A percentile compares a stretch with the other conserved stretches of the same genome.
Conservation (phyloP, 1,284 basidiomycete species). For the Pseudozyma tsukubaensis region DNA sequence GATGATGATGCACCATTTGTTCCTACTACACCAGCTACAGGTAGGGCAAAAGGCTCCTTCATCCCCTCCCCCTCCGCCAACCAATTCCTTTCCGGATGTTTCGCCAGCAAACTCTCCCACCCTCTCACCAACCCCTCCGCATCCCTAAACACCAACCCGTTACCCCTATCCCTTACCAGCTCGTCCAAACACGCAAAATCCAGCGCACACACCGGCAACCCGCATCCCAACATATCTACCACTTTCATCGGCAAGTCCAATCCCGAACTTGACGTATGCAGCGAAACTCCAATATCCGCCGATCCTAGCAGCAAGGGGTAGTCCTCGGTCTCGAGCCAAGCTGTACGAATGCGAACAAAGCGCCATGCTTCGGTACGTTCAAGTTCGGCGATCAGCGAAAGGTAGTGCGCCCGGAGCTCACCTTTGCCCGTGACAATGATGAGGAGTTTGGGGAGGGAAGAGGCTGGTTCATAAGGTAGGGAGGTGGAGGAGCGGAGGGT, state of each 20-base stretch:
- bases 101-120: slow-evolving; percentile 71
- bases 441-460: slow-evolving; percentile 69
- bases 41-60: slow-evolving; percentile 27
- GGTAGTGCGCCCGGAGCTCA: slow-evolving; percentile 79
- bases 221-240: slow-evolving; percentile 99
- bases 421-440: slow-evolving; percentile 94
- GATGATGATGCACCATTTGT: background rate
- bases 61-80: slow-evolving; percentile 28
- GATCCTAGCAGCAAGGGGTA: slow-evolving; percentile 73
- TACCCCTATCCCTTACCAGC: slow-evolving; percentile 83
- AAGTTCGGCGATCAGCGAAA: slow-evolving; percentile 75
- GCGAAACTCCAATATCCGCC: slow-evolving; percentile 88
- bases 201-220: slow-evolving; percentile 89
- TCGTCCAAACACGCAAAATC: slow-evolving; percentile 87
- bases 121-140: slow-evolving; percentile 79
- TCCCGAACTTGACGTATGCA: slow-evolving; percentile 90
- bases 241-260: slow-evolving; percentile 99
- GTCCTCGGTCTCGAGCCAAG: slow-evolving; percentile 57
- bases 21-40: background rate
- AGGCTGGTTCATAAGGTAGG: slow-evolving; percentile 41
- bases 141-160: slow-evolving; percentile 82
- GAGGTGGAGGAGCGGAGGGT: slow-evolving; percentile 22
- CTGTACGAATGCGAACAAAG: slow-evolving; percentile 76
- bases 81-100: slow-evolving; percentile 33
- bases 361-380: slow-evolving; percentile 81